Base-by-base conservation (phyloP, 2,329 filamentous ascomycete genomes). In the Colletotrichum sansevieriae region DNA sequence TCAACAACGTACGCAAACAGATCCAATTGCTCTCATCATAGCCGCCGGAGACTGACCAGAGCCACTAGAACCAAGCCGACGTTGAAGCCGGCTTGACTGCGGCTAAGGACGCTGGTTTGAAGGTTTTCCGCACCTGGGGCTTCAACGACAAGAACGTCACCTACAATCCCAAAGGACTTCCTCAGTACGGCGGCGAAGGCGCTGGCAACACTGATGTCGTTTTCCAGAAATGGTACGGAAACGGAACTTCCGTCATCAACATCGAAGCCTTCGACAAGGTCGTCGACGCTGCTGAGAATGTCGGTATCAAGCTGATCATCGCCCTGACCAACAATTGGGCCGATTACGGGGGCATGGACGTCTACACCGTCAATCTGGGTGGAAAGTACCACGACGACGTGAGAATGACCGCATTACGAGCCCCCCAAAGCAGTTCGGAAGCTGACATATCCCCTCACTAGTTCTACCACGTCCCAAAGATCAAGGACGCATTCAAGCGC, bases 61-160 rank as follows among this genome's bases (percentile, higher is more conserved):
- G 12, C 1, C 8, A 11, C 4, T 59, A 85, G 83, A 81, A 83
- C 72, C 79, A 83, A 74, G 75, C 80, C 3, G 84, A 87, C 71
- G 79, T 83, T 52, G 81, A 83, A 41, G 78, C 78, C 39, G 84
- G 83, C 22, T 74, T 86, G 61, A 76, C 72, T 7, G 84, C 82
- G 20, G 84, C 82, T 51, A 82, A 82, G 70, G 77, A 81, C 5
- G 84, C 84, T 9, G 84, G 84, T 3, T 75, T 87, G 20, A 85
- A 81, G 57, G 85, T 88, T 5, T 83, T 88, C 73, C 83, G 85
- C 29, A 87, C 85, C 9, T 88, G 85, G 86, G 85, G 84, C 15
- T 88, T 87, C 79, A 86, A 87, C 72, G 85, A 88, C 75, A 84
- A 83, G 73, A 88, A 88, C 73, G 77, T 76, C 25, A 87, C 85